Percentiles rank a stretch among this genome's conserved stretches.
Evolutionary conservation across 139 green algal genomes (phyloP).

Genomic region (Parachlorella kessleri): DNA sequence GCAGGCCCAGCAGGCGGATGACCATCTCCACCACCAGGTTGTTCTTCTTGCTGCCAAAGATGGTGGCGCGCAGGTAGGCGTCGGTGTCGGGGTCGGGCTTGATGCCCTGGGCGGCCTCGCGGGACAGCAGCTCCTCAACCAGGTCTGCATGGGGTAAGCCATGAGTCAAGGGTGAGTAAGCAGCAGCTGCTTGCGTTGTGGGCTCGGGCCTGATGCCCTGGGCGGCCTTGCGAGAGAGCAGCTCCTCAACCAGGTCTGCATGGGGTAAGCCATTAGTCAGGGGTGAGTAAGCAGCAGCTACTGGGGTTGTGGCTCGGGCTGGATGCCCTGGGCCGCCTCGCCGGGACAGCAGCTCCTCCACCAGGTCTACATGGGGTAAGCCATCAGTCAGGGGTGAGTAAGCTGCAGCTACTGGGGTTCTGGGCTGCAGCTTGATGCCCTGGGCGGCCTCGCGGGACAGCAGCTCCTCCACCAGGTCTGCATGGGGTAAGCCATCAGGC

Average conservation of each 20-base stretch:
- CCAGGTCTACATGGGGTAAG: slow-evolving; percentile 5
- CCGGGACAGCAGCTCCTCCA: slow-evolving; percentile 23
- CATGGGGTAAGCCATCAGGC: no score
- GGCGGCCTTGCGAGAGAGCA: slow-evolving; percentile 31
- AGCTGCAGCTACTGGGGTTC: no score
- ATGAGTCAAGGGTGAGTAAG: no score
- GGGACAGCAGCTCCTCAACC: slow-evolving; percentile 19
- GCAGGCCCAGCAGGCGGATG: slow-evolving; percentile 53
- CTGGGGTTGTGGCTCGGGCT: slow-evolving; percentile 45
- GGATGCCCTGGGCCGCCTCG: slow-evolving; percentile 42
- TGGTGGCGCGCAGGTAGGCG: slow-evolving; percentile 19
- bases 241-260: slow-evolving; percentile 21
- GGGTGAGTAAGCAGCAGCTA: no score
- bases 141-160: no score
- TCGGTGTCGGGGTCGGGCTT: slow-evolving; percentile 40
- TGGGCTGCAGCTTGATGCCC: slow-evolving; percentile 43
- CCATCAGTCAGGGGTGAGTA: no score
- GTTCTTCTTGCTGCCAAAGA: slow-evolving; percentile 9
- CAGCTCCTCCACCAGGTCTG: slow-evolving; percentile 30
- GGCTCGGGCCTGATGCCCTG: slow-evolving; percentile 43
- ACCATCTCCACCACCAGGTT: slow-evolving; percentile 56
- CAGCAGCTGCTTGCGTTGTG: no score
- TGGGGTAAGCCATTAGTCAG: no score
- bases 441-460: slow-evolving; percentile 26
- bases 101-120: slow-evolving; percentile 42